phyloP scores from a whole-genome alignment of 345 rosid genomes.

The Populus alba region DNA sequence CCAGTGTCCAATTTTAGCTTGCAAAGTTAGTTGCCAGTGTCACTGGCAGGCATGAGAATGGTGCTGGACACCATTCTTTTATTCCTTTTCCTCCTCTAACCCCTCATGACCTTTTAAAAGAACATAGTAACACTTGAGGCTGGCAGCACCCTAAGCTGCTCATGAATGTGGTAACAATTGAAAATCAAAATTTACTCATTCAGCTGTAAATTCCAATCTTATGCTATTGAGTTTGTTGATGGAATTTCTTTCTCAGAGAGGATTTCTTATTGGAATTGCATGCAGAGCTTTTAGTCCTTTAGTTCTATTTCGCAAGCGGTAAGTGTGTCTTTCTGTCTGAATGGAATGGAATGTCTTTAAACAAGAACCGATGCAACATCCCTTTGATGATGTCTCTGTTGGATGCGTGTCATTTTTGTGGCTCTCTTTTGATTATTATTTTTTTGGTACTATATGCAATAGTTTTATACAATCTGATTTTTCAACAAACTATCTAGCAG shows the following conservation, averaged over 20 bases:
- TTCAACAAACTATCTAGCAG: background rate
- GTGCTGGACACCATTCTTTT: background rate
- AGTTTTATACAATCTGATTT: background rate
- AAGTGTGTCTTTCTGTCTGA: background rate
- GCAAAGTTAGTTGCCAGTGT: background rate
- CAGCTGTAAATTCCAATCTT: background rate
- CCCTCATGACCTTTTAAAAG: too few species aligned
- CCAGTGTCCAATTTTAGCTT: background rate
- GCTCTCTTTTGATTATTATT: background rate
- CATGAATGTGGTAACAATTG: background rate
- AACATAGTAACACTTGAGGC: background rate
- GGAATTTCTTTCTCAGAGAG: background rate
- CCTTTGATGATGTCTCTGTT: background rate
- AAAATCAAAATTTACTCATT: background rate
- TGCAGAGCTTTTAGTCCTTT: background rate
- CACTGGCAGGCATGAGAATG: background rate
- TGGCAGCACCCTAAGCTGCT: too few species aligned
- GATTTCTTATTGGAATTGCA: background rate
- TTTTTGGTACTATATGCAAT: background rate
- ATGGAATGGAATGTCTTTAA: background rate
- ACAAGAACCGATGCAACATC: background rate
- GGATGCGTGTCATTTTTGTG: background rate
- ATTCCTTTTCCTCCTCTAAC: background rate
- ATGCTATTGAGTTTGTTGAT: background rate
- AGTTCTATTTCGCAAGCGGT: background rate